Conservation (phyloP, 2,329 filamentous ascomycete genomes). For the Ascosphaera acerosa region DNA sequence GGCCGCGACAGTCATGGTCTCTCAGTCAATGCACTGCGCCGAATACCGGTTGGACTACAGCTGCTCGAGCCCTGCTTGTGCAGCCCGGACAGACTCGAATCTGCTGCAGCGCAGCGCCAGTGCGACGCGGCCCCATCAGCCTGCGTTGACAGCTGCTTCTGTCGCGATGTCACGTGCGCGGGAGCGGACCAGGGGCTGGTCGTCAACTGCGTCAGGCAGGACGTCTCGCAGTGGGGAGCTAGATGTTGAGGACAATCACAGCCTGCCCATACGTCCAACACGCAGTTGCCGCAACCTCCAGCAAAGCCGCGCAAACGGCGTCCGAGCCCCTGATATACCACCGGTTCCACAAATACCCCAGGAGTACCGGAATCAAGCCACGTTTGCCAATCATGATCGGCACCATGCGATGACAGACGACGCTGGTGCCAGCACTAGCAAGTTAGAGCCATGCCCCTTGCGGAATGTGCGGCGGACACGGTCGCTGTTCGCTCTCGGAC, state of each 20-base stretch:
- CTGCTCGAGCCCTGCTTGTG: neutral
- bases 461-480: slow-evolving; percentile 21
- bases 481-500: slow-evolving; percentile 22
- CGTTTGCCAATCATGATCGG: too few relatives aligned
- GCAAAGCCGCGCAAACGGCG: slow-evolving; percentile 4
- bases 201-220: slow-evolving; percentile 8
- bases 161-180: slow-evolving; percentile 17
- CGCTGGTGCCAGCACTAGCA: neutral
- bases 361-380: neutral
- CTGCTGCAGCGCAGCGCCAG: neutral
- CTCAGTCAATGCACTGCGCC: neutral
- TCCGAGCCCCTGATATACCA: neutral
- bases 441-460: slow-evolving; percentile 18
- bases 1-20: neutral
- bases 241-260: slow-evolving; percentile 2
- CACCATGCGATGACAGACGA: neutral
- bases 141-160: slow-evolving; percentile 19
- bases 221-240: slow-evolving; percentile 9
- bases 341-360: neutral
- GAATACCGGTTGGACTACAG: neutral
- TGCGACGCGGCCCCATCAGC: slow-evolving; percentile 7
- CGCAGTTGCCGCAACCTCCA: neutral
- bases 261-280: neutral
- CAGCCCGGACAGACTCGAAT: neutral
- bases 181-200: slow-evolving; percentile 5